Evolutionary conservation across 208 protist species (phyloP), one percentile per base, ranked within the genome.

Genomic region (Acanthamoeba royreba): DNA sequence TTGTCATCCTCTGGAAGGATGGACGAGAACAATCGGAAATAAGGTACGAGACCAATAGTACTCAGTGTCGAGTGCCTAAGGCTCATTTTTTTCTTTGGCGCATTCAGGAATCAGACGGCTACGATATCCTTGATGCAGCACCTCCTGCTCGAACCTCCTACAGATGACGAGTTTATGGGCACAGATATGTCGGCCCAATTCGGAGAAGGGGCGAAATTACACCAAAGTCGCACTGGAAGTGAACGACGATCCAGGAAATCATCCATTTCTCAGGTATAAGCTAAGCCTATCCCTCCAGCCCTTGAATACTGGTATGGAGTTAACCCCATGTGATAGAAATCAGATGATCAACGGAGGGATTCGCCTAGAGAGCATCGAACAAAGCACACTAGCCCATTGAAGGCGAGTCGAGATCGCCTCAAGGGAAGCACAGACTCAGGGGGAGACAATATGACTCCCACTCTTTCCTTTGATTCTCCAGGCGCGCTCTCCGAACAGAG

Each of bases 1-100:
- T 88, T 19, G 79, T 88, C 79, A 61, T 88, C 49, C 31, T 88
- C 46, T 88, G 79, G 79, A 88, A 88, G 79, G 79, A 88, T 28
- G 79, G 79, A 19, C 47, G 43, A 11, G 79, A 63, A 47, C 79
- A 88, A 61, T 46, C 79, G 46, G 79, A 88, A 31, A 88, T 88
- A 8, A 42, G 69, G 69, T 47, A 43, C 5, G 63, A 77, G 33
- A 0, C 63, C n/a, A 8, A n/a, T n/a, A n/a, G 13, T 15, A 33
- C 63, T 77, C 22, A n/a, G 22, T 77, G 7, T 38, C 13, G 8
- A 35, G 17, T 9, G 19, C 4, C 17, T 19, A 11, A 35, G 22
- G 1, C 55, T 63, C 55, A 63, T 2, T 19, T 28, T 42, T 28
- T 2, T 9, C 55, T 1, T 25, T 66, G n/a, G 9, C 35, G 55